Evolutionary conservation across 768 basidiomycete species (phyloP).

Genomic region (Russula sp.): DNA sequence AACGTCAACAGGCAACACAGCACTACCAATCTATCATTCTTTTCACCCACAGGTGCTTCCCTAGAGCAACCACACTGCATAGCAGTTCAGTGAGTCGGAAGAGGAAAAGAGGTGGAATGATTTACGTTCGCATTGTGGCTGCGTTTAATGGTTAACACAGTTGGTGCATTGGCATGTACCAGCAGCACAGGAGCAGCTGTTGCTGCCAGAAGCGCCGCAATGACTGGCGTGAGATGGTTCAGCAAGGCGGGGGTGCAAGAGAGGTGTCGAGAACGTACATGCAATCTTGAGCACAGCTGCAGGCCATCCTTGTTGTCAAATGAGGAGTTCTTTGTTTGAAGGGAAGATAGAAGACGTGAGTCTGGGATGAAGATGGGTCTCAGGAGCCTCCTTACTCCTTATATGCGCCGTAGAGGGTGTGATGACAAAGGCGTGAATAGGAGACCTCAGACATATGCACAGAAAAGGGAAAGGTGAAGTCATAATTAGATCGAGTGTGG

Average conservation of each 20-base stretch:
- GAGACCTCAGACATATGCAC: too few species aligned
- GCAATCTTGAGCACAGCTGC: slow-evolving; percentile 16
- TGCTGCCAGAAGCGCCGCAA: slow-evolving; percentile 13
- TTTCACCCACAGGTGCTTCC: neutral
- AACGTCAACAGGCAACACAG: slow-evolving; percentile 8
- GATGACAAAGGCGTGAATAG: slow-evolving; percentile 4
- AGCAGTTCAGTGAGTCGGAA: neutral
- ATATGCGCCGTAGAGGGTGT: neutral
- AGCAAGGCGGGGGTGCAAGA: neutral
- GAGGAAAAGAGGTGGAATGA: too few species aligned
- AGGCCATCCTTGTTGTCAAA: slow-evolving; percentile 14
- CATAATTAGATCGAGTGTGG: too few species aligned
- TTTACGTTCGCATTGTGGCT: slow-evolving; percentile 3
- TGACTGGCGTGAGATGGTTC: slow-evolving; percentile 8
- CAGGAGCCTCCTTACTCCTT: neutral
- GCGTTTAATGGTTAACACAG: slow-evolving; percentile 25
- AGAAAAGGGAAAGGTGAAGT: too few species aligned
- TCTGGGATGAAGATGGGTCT: neutral
- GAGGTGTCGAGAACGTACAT: slow-evolving; percentile 1
- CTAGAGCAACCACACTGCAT: neutral
- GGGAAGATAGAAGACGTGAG: neutral
- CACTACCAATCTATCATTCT: neutral
- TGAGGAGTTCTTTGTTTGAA: neutral
- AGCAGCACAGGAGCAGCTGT: slow-evolving; percentile 18
- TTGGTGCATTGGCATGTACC: slow-evolving; percentile 16